Evolutionary conservation across 306 rosid species (phyloP), one percentile per base, ranked within the genome.

Genomic region (Sicyos edulis): DNA sequence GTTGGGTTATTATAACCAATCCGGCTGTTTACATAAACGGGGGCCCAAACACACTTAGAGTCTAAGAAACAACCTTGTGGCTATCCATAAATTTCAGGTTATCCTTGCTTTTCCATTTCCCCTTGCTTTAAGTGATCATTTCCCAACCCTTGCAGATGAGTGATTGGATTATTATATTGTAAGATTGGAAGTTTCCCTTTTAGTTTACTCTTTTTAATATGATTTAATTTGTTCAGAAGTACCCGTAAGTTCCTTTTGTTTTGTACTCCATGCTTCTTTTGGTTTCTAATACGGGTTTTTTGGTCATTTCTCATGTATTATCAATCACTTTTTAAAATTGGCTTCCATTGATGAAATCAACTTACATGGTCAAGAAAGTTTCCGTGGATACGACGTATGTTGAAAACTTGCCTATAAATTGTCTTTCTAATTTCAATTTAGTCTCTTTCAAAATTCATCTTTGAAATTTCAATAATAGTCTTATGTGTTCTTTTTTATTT

Each of bases 81-180:
- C 8, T 34, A 16, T 34, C 49, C 49, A 61, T 61, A 3, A 16
- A n/a, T 32, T 32, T 26, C 1, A 57, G n/a, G n/a, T 57, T 4
- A 59, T 59, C 20, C 44, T 26, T 59, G 11, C 3, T 24, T 22
- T 58, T 24, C 17, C 20, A 15, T 14, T 16, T 32, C 22, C 49
- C 49, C 14, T 61, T 61, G 68, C 68, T 34, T 61, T n/a, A 61
- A 61, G 68, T 19, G 15, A 61, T 61, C 68, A 61, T 61, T 14
- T 61, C 21, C 21, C 47, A 60, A 60, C 44, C 66, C 66, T 60
- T 29, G 26, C 66, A 11, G 2, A 7, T 59, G 65, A 59, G 42
- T 59, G 6, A 59, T 59, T 26, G 0, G 65, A 59, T 59, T 59
- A 26, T 59, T 17, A 52, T 52, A 16, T n/a, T 52, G 3, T 52